Conservation (phyloP, 179 eudicot genomes). For the Gypsophila paniculata region DNA sequence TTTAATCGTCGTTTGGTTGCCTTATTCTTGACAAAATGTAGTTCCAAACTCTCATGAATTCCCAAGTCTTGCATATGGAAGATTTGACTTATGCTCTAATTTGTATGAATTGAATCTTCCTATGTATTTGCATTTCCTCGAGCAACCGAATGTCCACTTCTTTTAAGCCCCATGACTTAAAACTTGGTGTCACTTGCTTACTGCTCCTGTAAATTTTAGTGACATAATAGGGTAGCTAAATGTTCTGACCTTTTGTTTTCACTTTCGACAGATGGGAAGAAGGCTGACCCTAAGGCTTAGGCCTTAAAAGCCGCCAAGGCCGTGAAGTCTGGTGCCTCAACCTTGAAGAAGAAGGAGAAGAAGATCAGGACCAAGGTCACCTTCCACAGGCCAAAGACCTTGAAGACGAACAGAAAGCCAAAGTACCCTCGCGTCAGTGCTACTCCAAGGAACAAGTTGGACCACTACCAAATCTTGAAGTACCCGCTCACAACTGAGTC, state of each 20-base stretch:
- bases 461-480: constrained; percentile 38
- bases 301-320: constrained; percentile 40
- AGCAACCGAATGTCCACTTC: too few species aligned
- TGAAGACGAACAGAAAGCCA: constrained; percentile 33
- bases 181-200: neutral
- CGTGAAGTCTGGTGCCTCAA: neutral
- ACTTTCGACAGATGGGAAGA: constrained; percentile 27
- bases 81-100: too few species aligned
- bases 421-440: constrained; percentile 41
- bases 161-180: neutral
- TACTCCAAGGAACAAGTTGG: constrained; percentile 36
- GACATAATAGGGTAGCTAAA: neutral
- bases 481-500: constrained; percentile 40
- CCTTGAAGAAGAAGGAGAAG: neutral
- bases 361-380: neutral
- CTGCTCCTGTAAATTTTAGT: neutral
- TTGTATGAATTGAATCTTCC: too few species aligned
- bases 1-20: neutral
- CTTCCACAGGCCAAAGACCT: constrained; percentile 36
- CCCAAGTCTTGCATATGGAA: too few species aligned
- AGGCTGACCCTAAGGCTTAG: constrained; percentile 36
- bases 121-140: too few species aligned
- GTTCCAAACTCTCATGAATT: too few species aligned
- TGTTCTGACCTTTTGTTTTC: neutral
- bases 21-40: too few species aligned